phyloP scores from a whole-genome alignment of 257 asterid species.

The Nyctanthes arbortristis region DNA sequence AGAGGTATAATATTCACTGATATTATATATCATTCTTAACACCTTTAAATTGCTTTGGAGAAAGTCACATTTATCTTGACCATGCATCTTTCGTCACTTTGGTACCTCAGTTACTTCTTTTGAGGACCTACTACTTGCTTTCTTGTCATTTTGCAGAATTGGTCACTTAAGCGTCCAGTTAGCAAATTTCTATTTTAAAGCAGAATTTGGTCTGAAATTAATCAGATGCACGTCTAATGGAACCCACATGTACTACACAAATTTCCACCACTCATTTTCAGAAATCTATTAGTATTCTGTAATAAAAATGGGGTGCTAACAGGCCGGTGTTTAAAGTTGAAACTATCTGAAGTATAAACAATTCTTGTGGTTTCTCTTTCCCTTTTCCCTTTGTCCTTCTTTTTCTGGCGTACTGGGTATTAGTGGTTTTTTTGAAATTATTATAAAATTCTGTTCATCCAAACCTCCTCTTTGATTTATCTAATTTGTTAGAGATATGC shows the following conservation, averaged over 20 bases:
- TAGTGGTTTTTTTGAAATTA: conserved; percentile 22
- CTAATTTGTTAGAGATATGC: conserved; percentile 19
- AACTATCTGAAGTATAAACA: too few relatives aligned
- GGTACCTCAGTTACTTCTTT: not conserved
- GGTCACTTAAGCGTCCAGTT: too few relatives aligned
- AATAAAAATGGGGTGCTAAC: too few relatives aligned
- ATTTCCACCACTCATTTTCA: too few relatives aligned
- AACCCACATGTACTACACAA: too few relatives aligned
- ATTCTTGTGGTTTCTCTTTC: not conserved
- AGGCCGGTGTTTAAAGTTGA: too few relatives aligned
- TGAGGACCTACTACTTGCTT: not conserved
- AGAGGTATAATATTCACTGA: conserved; percentile 54
- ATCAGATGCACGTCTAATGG: too few relatives aligned
- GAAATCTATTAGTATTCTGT: too few relatives aligned
- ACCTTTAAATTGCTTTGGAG: not conserved
- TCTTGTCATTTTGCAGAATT: not conserved
- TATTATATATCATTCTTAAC: conserved; percentile 18
- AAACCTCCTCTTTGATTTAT: not conserved
- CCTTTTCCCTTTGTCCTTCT: too few relatives aligned
- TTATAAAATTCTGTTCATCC: not conserved
- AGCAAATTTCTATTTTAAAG: too few relatives aligned
- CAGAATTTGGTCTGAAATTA: too few relatives aligned
- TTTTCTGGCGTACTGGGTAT: too few relatives aligned
- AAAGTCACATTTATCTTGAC: conserved; percentile 4
- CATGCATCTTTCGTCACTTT: conserved; percentile 14